Evolutionary conservation across 2,329 filamentous ascomycete genomes (phyloP).

Genomic region (Arachnomyces sp.): DNA sequence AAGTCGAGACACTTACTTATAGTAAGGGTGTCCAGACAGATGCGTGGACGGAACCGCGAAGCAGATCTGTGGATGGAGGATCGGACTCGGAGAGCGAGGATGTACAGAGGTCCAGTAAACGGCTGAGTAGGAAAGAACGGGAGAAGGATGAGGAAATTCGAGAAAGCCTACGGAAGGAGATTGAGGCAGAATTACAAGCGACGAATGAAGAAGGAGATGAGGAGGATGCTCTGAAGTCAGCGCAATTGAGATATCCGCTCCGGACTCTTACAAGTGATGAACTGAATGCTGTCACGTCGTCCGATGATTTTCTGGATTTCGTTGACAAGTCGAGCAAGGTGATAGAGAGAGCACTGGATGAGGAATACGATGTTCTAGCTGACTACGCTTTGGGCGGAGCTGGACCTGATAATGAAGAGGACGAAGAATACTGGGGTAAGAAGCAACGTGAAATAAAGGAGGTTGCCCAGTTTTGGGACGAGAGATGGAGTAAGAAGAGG

Average conservation of each 20-base stretch:
- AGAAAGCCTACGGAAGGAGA: conserved; percentile 74
- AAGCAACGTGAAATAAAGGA: conserved; percentile 56
- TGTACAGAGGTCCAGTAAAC: conserved; percentile 54
- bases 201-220: conserved; percentile 44
- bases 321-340: conserved; percentile 94
- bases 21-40: conserved; percentile 94
- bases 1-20: conserved; percentile 80
- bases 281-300: conserved; percentile 79
- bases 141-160: conserved; percentile 85
- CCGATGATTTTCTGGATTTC: conserved; percentile 90
- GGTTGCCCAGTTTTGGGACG: conserved; percentile 86
- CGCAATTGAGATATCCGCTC: conserved; percentile 59
- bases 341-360: conserved; percentile 87
- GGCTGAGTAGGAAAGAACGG: conserved; percentile 68
- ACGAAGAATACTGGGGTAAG: conserved; percentile 48
- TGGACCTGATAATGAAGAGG: conserved; percentile 68
- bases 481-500: conserved; percentile 92
- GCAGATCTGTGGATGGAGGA: conserved; percentile 47
- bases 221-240: conserved; percentile 32
- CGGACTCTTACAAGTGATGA: conserved; percentile 78
- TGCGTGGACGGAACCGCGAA: conserved; percentile 54
- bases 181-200: conserved; percentile 83
- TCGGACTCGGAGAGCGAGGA: conserved; percentile 59
- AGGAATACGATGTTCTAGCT: conserved; percentile 91
- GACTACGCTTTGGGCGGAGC: conserved; percentile 80